phyloP scores from a whole-genome alignment of 2,329 filamentous ascomycete genomes.

The Diaporthe sp. region DNA sequence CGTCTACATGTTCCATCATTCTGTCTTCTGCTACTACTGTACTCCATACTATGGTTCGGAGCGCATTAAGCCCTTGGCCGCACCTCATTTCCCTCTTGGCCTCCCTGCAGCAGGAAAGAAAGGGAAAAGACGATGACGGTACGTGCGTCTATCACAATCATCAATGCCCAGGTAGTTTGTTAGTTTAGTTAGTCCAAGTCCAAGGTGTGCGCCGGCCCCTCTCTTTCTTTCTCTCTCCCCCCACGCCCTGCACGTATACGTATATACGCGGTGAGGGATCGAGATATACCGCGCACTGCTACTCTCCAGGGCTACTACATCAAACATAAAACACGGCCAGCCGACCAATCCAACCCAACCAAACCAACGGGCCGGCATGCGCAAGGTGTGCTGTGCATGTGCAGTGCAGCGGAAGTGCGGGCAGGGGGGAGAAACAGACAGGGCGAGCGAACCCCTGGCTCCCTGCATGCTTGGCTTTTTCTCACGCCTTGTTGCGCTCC shows the following conservation, averaged over 20 bases:
- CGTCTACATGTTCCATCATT: not conserved
- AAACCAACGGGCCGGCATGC: not conserved
- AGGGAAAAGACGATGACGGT: slow-evolving; percentile 8
- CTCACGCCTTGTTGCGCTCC: no score
- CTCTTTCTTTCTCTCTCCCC: not conserved
- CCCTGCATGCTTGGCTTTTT: not conserved
- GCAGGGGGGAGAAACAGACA: not conserved
- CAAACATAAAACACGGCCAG: not conserved
- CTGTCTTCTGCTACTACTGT: no score
- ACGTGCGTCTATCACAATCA: slow-evolving; percentile 23
- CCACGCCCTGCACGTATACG: not conserved
- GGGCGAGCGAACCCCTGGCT: not conserved
- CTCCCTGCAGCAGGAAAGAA: not conserved
- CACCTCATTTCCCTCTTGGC: not conserved
- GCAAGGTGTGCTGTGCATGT: slow-evolving; percentile 10
- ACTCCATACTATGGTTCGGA: not conserved
- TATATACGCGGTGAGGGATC: not conserved
- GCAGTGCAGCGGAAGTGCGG: not conserved
- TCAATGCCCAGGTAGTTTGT: not conserved
- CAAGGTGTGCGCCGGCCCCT: not conserved
- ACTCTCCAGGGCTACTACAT: not conserved
- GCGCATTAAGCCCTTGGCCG: not conserved
- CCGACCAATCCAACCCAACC: slow-evolving; percentile 7
- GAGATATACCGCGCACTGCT: not conserved
- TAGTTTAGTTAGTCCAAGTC: no score